phyloP scores from a whole-genome alignment of 768 basidiomycete genomes.

The Kwoniella sp. region DNA sequence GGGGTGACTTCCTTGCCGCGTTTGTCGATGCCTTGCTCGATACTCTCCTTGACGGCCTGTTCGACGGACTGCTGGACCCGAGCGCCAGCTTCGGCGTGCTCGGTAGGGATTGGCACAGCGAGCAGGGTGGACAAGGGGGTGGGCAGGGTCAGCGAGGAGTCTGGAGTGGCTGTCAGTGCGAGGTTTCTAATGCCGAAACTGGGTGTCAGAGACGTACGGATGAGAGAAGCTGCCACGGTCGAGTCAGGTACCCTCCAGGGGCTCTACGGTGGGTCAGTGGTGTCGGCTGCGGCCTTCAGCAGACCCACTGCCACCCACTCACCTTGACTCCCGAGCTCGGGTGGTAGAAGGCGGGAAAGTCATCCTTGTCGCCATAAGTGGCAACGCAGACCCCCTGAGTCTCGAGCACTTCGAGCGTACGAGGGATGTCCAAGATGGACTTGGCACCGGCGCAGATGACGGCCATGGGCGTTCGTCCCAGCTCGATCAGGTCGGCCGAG shows the following conservation, averaged over 20 bases:
- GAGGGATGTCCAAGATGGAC: constrained; percentile 86
- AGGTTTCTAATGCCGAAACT: too few species aligned
- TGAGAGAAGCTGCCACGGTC: constrained; percentile 62
- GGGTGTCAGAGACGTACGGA: constrained; percentile 18
- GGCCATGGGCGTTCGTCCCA: constrained; percentile 82
- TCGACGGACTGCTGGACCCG: constrained; percentile 72
- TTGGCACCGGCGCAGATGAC: constrained; percentile 91
- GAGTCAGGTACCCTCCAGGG: constrained; percentile 73
- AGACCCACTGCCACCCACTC: constrained; percentile 7
- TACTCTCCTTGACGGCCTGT: constrained; percentile 76
- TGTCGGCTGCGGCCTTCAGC: not conserved
- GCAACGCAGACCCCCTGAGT: constrained; percentile 89
- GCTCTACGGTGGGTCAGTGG: constrained; percentile 58
- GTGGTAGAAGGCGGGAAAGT: constrained; percentile 94
- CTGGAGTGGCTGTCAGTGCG: constrained; percentile 51
- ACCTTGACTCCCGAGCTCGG: constrained; percentile 77
- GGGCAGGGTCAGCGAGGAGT: constrained; percentile 64
- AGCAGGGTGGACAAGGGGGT: constrained; percentile 74
- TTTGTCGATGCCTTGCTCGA: constrained; percentile 69
- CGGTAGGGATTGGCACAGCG: constrained; percentile 81
- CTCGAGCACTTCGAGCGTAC: constrained; percentile 61
- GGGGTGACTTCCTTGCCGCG: constrained; percentile 90
- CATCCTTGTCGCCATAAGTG: constrained; percentile 65
- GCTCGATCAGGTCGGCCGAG: constrained; percentile 86
- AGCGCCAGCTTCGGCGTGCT: constrained; percentile 64